phyloP scores from a whole-genome alignment of 768 basidiomycete species.

The Astraeus odoratus region DNA sequence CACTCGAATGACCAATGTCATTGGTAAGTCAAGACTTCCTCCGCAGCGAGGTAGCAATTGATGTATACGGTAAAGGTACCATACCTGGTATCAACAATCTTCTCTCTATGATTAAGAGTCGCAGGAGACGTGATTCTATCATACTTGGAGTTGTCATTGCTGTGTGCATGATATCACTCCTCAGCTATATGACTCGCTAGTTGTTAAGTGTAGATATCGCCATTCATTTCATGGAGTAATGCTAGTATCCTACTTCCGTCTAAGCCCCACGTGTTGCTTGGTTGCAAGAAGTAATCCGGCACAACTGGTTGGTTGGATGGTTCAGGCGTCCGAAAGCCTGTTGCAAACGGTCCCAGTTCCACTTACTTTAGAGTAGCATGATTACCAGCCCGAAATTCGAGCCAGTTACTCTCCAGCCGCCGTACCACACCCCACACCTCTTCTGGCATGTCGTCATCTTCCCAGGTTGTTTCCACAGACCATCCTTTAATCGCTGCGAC shows the following conservation, averaged over 20 bases:
- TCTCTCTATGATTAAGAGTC: conserved; percentile 86
- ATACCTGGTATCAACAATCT: conserved; percentile 95
- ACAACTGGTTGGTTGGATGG: no score
- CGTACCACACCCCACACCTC: conserved; percentile 57
- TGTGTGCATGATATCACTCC: conserved; percentile 60
- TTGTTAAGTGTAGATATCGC: not conserved
- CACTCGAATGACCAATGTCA: conserved; percentile 72
- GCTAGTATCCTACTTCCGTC: not conserved
- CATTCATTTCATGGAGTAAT: conserved; percentile 1
- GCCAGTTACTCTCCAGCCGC: conserved; percentile 68
- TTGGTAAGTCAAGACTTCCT: conserved; percentile 48
- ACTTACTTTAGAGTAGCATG: conserved; percentile 24
- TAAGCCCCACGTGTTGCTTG: not conserved
- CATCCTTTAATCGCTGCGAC: conserved; percentile 76
- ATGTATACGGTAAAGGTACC: conserved; percentile 44
- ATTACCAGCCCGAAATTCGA: conserved; percentile 44
- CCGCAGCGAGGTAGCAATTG: not conserved
- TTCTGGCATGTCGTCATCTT: conserved; percentile 23
- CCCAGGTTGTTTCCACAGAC: conserved; percentile 61
- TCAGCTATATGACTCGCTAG: conserved; percentile 41
- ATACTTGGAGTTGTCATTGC: conserved; percentile 87
- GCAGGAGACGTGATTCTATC: conserved; percentile 82
- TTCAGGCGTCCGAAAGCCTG: no score
- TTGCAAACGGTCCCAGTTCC: not conserved
- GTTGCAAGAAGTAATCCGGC: no score